Evolutionary conservation across 768 basidiomycete genomes (phyloP).

Genomic region (Suillus placidus): DNA sequence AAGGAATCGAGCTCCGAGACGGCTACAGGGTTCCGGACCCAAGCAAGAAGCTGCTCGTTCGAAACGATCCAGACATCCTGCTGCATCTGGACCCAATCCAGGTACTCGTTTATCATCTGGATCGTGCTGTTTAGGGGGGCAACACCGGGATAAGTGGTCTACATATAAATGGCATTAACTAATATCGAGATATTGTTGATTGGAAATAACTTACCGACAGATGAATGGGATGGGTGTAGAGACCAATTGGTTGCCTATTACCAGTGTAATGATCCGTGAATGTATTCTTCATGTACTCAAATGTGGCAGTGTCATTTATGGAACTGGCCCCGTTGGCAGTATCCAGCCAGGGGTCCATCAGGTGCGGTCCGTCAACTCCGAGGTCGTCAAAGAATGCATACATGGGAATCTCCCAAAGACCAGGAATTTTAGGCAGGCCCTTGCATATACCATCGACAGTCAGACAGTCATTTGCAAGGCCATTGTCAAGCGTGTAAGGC

Average conservation of each 20-base stretch:
- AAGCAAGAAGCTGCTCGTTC: conserved; percentile 69
- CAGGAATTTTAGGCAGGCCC: conserved; percentile 71
- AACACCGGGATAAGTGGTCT: conserved; percentile 64
- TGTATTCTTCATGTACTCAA: conserved; percentile 72
- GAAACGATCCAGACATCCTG: conserved; percentile 77
- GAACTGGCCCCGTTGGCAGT: conserved; percentile 50
- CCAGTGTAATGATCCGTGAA: conserved; percentile 75
- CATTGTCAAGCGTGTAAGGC: conserved; percentile 83
- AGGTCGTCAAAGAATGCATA: conserved; percentile 70
- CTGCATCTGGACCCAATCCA: conserved; percentile 81
- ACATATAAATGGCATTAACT: conserved; percentile 18
- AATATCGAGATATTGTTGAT: background rate
- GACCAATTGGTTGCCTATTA: conserved; percentile 77
- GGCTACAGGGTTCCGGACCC: conserved; percentile 72
- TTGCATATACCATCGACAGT: conserved; percentile 56
- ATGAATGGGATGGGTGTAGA: conserved; percentile 85
- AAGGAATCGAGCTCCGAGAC: conserved; percentile 57
- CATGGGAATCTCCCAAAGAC: conserved; percentile 88
- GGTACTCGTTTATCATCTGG: conserved; percentile 75
- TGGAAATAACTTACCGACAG: conserved; percentile 45
- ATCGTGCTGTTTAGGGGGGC: conserved; percentile 54
- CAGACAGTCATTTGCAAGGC: conserved; percentile 79
- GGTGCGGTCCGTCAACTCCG: conserved; percentile 58
- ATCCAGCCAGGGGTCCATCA: conserved; percentile 88
- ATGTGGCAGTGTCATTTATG: conserved; percentile 63